A percentile compares a stretch with the other conserved stretches of the same genome.
phyloP scores from a whole-genome alignment of 495 filamentous ascomycete species.

The Penicillium alfredii region DNA sequence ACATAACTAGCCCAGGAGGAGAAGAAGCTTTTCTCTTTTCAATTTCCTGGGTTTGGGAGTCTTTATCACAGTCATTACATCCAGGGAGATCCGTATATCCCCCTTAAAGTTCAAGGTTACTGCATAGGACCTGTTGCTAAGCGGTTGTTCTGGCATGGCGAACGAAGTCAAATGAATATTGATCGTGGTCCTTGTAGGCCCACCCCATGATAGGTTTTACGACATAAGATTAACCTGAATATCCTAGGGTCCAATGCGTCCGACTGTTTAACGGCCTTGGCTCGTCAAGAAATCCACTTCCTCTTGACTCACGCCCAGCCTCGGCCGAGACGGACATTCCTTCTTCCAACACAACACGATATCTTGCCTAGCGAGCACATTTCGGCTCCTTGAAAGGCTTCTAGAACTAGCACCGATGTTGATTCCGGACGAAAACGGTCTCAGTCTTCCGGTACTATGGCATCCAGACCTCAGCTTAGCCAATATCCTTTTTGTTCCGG shows the following conservation, averaged over 20 bases:
- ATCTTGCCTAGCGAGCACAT: slow-evolving; percentile 25
- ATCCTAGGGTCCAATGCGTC: too few relatives aligned
- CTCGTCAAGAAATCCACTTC: slow-evolving; percentile 27
- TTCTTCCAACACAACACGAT: slow-evolving; percentile 26
- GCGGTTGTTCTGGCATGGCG: slow-evolving; percentile 34
- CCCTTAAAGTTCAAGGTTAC: slow-evolving; percentile 24
- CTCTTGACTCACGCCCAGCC: slow-evolving; percentile 26
- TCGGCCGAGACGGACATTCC: slow-evolving; percentile 30
- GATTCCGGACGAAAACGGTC: slow-evolving; percentile 14
- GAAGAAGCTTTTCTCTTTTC: slow-evolving; percentile 27
- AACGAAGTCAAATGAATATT: slow-evolving; percentile 24
- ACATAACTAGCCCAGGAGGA: slow-evolving; percentile 35
- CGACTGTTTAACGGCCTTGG: slow-evolving; percentile 28
- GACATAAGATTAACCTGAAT: too few relatives aligned
- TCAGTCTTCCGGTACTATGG: slow-evolving; percentile 24
- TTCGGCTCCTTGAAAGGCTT: slow-evolving; percentile 26
- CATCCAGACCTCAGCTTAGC: slow-evolving; percentile 30
- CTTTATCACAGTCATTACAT: slow-evolving; percentile 34
- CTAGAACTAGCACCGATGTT: slow-evolving; percentile 26
- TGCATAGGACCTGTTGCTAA: slow-evolving; percentile 32
- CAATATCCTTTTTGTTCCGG: slow-evolving; percentile 29
- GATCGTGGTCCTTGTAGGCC: slow-evolving; percentile 36
- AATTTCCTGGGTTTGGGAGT: slow-evolving; percentile 33
- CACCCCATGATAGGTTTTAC: slow-evolving; percentile 9
- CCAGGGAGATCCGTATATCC: slow-evolving; percentile 18